A percentile compares a stretch with the other conserved stretches of the same genome.
phyloP scores from a whole-genome alignment of 106 monocot species.

The Apostasia ramifera region DNA sequence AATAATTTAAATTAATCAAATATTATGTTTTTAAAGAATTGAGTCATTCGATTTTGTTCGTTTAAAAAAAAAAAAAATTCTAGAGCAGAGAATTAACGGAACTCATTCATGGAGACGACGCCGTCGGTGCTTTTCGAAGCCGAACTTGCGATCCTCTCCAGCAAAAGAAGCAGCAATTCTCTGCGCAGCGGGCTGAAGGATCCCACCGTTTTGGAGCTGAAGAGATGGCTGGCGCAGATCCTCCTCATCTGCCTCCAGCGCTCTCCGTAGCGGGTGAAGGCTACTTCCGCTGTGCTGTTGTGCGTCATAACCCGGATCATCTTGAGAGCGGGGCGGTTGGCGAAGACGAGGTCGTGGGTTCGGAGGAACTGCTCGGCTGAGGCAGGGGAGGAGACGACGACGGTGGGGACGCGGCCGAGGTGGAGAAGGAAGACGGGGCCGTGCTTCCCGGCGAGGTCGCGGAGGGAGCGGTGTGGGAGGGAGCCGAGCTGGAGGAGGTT shows the following conservation, averaged over 20 bases:
- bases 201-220: conserved; percentile 7
- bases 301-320: background rate
- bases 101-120: too few relatives aligned
- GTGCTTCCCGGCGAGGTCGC: conserved; percentile 3
- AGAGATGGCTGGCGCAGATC: conserved; percentile 12
- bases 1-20: too few relatives aligned
- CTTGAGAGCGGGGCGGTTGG: background rate
- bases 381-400: conserved; percentile 10
- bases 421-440: conserved; percentile 18
- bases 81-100: too few relatives aligned
- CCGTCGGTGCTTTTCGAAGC: too few relatives aligned
- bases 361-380: background rate
- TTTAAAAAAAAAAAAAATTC: too few relatives aligned
- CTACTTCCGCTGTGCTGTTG: background rate
- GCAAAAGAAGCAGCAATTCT: background rate
- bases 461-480: background rate
- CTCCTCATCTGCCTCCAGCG: conserved; percentile 12
- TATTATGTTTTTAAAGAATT: too few relatives aligned
- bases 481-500: background rate
- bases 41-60: too few relatives aligned
- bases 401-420: conserved; percentile 4
- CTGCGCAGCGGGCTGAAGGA: background rate
- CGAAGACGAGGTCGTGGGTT: conserved; percentile 8
- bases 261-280: conserved; percentile 19
- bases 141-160: background rate